phyloP scores from a whole-genome alignment of 176 grass and related monocot species.

The Stipa capillata region DNA sequence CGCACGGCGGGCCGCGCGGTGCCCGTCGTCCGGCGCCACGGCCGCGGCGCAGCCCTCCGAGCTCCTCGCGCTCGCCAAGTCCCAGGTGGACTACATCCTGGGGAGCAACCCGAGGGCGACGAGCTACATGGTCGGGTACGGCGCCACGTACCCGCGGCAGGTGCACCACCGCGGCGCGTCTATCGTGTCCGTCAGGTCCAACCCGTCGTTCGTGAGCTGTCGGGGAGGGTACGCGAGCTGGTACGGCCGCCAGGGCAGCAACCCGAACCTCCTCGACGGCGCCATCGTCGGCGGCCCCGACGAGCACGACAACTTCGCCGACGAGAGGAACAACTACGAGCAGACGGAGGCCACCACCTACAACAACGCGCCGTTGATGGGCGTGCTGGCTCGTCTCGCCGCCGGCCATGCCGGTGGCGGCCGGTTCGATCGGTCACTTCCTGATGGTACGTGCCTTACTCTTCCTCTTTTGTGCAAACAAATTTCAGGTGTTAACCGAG shows the following conservation, averaged over 20 bases:
- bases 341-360: constrained; percentile 90
- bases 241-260: constrained; percentile 37
- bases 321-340: constrained; percentile 77
- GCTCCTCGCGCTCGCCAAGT: constrained; percentile 52
- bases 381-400: constrained; percentile 64
- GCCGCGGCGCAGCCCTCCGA: constrained; percentile 20
- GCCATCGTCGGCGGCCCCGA: constrained; percentile 76
- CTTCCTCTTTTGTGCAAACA: neutral
- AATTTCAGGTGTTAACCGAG: neutral
- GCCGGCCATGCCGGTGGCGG: constrained; percentile 17
- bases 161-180: constrained; percentile 82
- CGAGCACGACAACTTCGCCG: constrained; percentile 58
- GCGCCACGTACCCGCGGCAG: constrained; percentile 45
- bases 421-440: constrained; percentile 28
- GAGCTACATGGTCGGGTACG: constrained; percentile 93
- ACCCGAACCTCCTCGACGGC: constrained; percentile 82
- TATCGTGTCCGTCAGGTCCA: constrained; percentile 57
- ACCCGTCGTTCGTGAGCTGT: constrained; percentile 62
- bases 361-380: constrained; percentile 80
- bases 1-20: neutral
- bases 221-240: constrained; percentile 41
- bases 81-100: constrained; percentile 85
- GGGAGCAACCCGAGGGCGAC: constrained; percentile 74
- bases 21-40: constrained; percentile 25
- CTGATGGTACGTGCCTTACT: constrained; percentile 4